Evolutionary conservation across 768 basidiomycete species (phyloP).

Genomic region (Mycena maculata): DNA sequence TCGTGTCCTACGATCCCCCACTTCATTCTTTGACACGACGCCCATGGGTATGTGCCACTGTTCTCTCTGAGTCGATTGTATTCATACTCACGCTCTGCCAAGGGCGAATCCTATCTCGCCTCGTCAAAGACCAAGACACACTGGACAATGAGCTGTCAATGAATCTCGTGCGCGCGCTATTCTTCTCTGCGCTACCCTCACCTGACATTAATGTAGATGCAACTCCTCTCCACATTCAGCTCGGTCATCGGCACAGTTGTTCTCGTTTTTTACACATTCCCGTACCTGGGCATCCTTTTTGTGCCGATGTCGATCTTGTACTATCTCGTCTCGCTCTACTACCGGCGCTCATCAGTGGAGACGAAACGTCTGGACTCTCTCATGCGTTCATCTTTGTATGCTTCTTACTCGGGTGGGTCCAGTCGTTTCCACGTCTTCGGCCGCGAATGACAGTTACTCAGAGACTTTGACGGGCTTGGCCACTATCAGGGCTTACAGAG

Average conservation of each 20-base stretch:
- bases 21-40: slow-evolving; percentile 80
- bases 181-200: too few relatives aligned
- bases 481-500: slow-evolving; percentile 70
- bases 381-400: slow-evolving; percentile 67
- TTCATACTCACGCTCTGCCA: not conserved
- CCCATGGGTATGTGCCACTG: slow-evolving; percentile 60
- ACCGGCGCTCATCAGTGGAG: slow-evolving; percentile 71
- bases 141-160: slow-evolving; percentile 63
- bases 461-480: slow-evolving; percentile 73
- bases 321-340: slow-evolving; percentile 64
- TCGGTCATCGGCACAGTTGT: slow-evolving; percentile 66
- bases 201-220: too few relatives aligned
- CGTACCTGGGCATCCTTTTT: slow-evolving; percentile 74
- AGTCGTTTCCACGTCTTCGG: not conserved
- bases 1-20: slow-evolving; percentile 69
- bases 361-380: slow-evolving; percentile 74
- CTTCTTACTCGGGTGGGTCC: slow-evolving; percentile 64
- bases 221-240: slow-evolving; percentile 56
- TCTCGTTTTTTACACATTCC: slow-evolving; percentile 75
- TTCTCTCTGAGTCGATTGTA: not conserved
- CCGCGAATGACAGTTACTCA: slow-evolving; percentile 36
- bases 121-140: slow-evolving; percentile 73
- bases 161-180: too few relatives aligned
- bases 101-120: slow-evolving; percentile 68
- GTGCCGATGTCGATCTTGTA: slow-evolving; percentile 64